Evolutionary conservation across 1,284 basidiomycete genomes (phyloP), one percentile per base, ranked within the genome.

Genomic region (Kwoniella shivajii): DNA sequence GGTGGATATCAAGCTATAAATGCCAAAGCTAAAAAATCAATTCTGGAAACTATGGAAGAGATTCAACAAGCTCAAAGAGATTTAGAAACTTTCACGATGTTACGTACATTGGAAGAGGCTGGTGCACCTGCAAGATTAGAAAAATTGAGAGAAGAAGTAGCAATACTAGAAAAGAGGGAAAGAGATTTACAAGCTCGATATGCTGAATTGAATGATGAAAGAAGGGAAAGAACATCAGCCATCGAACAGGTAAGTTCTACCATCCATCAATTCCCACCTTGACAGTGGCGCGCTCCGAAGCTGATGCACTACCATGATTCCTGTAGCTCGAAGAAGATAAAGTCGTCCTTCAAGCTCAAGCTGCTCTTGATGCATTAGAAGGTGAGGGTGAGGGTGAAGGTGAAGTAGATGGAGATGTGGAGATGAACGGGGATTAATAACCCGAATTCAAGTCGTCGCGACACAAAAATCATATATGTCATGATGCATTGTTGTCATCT

Each of bases 1-100:
- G 94, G 93, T 38, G 96, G 96, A 2, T 99, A 99, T 77, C 85
- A 90, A 70, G 84, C 84, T 36, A 85, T 95, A 14, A 87, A 87
- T 39, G 83, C 83, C 65, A 84, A 85, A 41, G 82, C 95, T 6
- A 80, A 82, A 14, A 85, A 85, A 68, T 84, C 87, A 6, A 79
- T 95, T 36, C 79, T 78, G 1, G 84, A 85, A 38, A 84, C 86
- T 0, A 90, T 89, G 69, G 84, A 84, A 37, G 87, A 88, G 63
- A 80, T 92, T 37, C 83, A 87, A 52, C 81, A 82, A 66, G 82
- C 82, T 16, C 80, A 88, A 67, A 70, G 88, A 34, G 90, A 95
- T 48, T 80, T 87, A 57, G 86, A 88, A 61, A 89, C 87, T 69
- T 96, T 96, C 74, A 80, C 80, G 27, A 83, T 84, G 63, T 79